Conservation (phyloP, 2,329 filamentous ascomycete genomes). For the Paraphoma sp. region DNA sequence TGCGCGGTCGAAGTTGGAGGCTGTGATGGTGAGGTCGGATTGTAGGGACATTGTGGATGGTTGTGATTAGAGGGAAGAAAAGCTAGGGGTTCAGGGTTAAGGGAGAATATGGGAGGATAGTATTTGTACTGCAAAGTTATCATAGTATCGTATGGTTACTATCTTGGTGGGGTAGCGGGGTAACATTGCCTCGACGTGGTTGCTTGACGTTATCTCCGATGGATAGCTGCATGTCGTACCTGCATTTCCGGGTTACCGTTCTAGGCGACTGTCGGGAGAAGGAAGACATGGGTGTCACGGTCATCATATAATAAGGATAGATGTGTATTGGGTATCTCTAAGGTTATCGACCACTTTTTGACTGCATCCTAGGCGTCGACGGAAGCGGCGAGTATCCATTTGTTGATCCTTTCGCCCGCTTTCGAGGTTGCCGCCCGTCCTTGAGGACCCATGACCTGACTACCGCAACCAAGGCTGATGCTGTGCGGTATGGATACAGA, state of each 20-base stretch:
- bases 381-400: slow-evolving; percentile 30
- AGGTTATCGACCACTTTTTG: slow-evolving; percentile 31
- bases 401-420: slow-evolving; percentile 28
- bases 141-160: neutral
- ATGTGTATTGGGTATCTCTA: slow-evolving; percentile 14
- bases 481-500: slow-evolving; percentile 39
- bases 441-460: slow-evolving; percentile 30
- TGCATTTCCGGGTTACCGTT: neutral
- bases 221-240: slow-evolving; percentile 2
- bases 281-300: neutral
- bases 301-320: neutral
- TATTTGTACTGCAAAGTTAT: neutral
- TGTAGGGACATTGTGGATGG: slow-evolving; percentile 31
- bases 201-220: slow-evolving; percentile 4
- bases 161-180: slow-evolving; percentile 10
- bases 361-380: slow-evolving; percentile 37
- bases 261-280: neutral
- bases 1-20: slow-evolving; percentile 52
- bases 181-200: neutral
- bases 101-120: neutral
- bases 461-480: slow-evolving; percentile 12
- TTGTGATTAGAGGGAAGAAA: neutral
- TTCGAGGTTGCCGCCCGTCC: slow-evolving; percentile 29
- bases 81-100: neutral
- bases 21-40: slow-evolving; percentile 52